Conservation (phyloP, 371 early-diverging fungal genomes). For the Mucor mucedo region DNA sequence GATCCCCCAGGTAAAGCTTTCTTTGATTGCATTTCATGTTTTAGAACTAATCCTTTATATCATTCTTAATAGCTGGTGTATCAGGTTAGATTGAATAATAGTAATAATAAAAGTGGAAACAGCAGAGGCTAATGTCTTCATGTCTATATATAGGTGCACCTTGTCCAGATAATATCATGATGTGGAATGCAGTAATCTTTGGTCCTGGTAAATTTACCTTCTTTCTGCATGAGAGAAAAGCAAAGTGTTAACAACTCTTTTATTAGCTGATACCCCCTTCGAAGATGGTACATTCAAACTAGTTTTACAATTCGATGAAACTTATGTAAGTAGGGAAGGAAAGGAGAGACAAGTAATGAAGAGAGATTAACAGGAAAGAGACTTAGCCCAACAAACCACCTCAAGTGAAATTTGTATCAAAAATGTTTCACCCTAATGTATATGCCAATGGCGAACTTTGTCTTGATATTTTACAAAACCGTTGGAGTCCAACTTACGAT, state of each 20-base stretch:
- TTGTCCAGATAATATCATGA: conserved; percentile 92
- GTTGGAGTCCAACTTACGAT: conserved; percentile 98
- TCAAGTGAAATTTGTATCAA: conserved; percentile 93
- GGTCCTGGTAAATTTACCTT: conserved; percentile 76
- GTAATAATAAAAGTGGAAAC: neutral
- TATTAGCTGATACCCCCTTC: conserved; percentile 94
- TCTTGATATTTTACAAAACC: conserved; percentile 98
- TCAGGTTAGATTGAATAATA: conserved; percentile 37
- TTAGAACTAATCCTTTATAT: neutral
- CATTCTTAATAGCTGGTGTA: conserved; percentile 44
- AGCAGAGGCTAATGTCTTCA: neutral
- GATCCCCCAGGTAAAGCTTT: conserved; percentile 83
- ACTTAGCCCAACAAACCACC: conserved; percentile 96
- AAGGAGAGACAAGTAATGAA: too few relatives aligned
- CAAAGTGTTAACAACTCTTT: neutral
- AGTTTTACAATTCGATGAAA: conserved; percentile 94
- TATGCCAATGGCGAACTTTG: conserved; percentile 99
- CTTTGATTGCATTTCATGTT: neutral
- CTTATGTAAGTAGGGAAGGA: conserved; percentile 65
- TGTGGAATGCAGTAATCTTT: conserved; percentile 99
- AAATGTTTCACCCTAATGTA: conserved; percentile 99
- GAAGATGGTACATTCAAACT: conserved; percentile 99
- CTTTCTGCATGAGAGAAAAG: neutral
- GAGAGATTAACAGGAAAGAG: too few relatives aligned
- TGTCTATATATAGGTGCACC: conserved; percentile 80